These are phyloP conservation scores for Violaceomyces palustris DNA, from an alignment of 1,284 basidiomycete species.

Conservation along the genomic window DNA sequence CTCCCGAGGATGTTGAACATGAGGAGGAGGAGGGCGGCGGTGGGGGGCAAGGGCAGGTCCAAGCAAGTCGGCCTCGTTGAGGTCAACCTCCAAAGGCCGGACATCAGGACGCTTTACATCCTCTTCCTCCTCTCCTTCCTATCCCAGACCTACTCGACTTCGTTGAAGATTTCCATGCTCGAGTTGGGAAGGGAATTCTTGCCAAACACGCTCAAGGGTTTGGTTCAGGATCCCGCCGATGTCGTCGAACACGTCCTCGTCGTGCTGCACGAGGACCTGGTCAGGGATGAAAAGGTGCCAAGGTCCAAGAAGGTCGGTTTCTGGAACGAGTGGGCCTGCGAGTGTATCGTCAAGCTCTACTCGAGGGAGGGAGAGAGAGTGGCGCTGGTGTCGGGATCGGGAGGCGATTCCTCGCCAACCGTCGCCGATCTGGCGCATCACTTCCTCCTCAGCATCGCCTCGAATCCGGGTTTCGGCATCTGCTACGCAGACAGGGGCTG, in stretches of 20 bases:
- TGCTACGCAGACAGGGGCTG: constrained; percentile 86
- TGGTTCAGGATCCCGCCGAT: constrained; percentile 33
- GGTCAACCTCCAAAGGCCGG: constrained; percentile 32
- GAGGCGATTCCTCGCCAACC: constrained; percentile 13
- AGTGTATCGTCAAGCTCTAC: constrained; percentile 40
- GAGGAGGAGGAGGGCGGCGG: constrained; percentile 12
- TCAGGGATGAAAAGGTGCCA: constrained; percentile 35
- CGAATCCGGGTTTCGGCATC: constrained; percentile 73
- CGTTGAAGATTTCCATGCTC: constrained; percentile 22
- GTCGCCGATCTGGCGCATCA: constrained; percentile 77
- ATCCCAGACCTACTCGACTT: constrained; percentile 25
- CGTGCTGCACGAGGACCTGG: constrained; percentile 40
- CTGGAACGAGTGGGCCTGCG: constrained; percentile 40
- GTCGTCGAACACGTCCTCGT: constrained; percentile 39
- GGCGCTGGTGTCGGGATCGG: constrained; percentile 13
- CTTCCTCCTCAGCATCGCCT: constrained; percentile 80
- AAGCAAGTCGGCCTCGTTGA: background rate
- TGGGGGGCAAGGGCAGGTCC: background rate
- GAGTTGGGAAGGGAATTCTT: constrained; percentile 34
- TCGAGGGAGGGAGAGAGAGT: constrained; percentile 33
- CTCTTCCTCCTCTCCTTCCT: constrained; percentile 42
- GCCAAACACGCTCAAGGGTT: constrained; percentile 29
- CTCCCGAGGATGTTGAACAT: constrained; percentile 36
- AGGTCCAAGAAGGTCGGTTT: constrained; percentile 37
- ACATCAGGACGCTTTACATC: constrained; percentile 47